These are phyloP conservation scores for Colletotrichum godetiae DNA, from an alignment of 2,329 filamentous ascomycete genomes.

Conservation along the genomic window DNA sequence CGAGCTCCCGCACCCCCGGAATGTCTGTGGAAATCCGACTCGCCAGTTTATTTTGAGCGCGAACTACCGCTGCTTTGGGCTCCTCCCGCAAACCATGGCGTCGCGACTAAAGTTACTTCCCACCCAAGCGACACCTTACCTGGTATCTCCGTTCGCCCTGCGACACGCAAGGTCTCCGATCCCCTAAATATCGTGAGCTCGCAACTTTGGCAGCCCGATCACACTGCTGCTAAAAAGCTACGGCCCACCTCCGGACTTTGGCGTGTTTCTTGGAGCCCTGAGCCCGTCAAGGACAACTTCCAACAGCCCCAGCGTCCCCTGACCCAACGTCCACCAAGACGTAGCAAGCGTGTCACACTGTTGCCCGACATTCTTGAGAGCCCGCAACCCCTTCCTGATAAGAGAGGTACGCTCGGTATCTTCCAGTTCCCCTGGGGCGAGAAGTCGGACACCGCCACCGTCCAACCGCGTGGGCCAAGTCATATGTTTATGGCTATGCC, in stretches of 20 bases:
- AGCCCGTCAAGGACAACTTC: conserved; percentile 34
- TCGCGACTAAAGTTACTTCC: conserved; percentile 7
- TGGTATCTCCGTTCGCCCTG: conserved; percentile 48
- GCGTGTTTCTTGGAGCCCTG: conserved; percentile 35
- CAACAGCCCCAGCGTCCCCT: conserved; percentile 51
- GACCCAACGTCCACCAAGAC: conserved; percentile 65
- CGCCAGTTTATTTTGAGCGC: conserved; percentile 27
- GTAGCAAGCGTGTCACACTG: conserved; percentile 66
- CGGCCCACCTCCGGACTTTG: conserved; percentile 44
- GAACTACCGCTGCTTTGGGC: conserved; percentile 17
- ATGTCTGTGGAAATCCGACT: conserved; percentile 25
- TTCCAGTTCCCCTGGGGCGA: conserved; percentile 77
- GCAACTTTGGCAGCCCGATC: conserved; percentile 51
- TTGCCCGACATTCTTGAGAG: conserved; percentile 74
- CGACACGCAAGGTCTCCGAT: conserved; percentile 45
- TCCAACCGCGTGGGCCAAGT: conserved; percentile 48
- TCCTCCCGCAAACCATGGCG: conserved; percentile 15
- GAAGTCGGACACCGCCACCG: conserved; percentile 65
- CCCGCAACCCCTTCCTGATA: conserved; percentile 68
- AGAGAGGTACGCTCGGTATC: conserved; percentile 69
- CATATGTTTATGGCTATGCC: conserved; percentile 60
- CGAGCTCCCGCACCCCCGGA: conserved; percentile 19
- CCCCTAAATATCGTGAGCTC: conserved; percentile 51
- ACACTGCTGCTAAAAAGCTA: conserved; percentile 38
- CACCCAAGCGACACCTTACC: conserved; percentile 38